These are phyloP conservation scores for Monosporozyma aerobia DNA, from an alignment of 805 yeast species.

Conservation along the genomic window DNA sequence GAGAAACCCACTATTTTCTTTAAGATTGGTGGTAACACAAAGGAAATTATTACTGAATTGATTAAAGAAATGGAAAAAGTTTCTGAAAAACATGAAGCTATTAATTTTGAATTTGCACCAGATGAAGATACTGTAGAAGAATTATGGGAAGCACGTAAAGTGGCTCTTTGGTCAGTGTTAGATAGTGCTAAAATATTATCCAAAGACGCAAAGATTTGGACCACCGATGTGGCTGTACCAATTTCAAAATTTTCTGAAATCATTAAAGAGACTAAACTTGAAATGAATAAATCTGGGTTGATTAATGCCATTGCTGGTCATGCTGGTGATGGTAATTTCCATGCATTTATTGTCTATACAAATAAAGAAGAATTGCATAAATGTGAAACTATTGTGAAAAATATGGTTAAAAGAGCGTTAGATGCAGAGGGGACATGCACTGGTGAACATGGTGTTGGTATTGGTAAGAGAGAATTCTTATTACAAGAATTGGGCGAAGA, in stretches of 20 bases:
- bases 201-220: slow-evolving; percentile 49
- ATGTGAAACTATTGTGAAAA: slow-evolving; percentile 43
- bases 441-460: slow-evolving; percentile 84
- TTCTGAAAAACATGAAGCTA: slow-evolving; percentile 45
- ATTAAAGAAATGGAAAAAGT: slow-evolving; percentile 40
- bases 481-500: slow-evolving; percentile 57
- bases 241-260: slow-evolving; percentile 57
- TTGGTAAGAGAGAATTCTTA: slow-evolving; percentile 59
- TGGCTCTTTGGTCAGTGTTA: slow-evolving; percentile 54
- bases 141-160: slow-evolving; percentile 69
- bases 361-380: slow-evolving; percentile 39
- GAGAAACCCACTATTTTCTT: slow-evolving; percentile 56
- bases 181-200: slow-evolving; percentile 50
- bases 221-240: slow-evolving; percentile 82
- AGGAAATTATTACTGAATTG: slow-evolving; percentile 35
- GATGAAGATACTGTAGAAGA: slow-evolving; percentile 54
- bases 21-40: slow-evolving; percentile 49
- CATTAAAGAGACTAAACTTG: slow-evolving; percentile 52
- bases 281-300: slow-evolving; percentile 44
- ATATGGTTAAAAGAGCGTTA: slow-evolving; percentile 59
- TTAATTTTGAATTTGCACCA: slow-evolving; percentile 54
- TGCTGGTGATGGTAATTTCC: slow-evolving; percentile 81
- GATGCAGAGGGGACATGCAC: slow-evolving; percentile 73
- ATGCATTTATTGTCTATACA: slow-evolving; percentile 52
- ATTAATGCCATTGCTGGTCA: slow-evolving; percentile 62